A percentile compares a stretch with the other conserved stretches of the same genome.
phyloP scores from a whole-genome alignment of 108 stramenopile species.

The Cyclotella choctawhatcheeana region DNA sequence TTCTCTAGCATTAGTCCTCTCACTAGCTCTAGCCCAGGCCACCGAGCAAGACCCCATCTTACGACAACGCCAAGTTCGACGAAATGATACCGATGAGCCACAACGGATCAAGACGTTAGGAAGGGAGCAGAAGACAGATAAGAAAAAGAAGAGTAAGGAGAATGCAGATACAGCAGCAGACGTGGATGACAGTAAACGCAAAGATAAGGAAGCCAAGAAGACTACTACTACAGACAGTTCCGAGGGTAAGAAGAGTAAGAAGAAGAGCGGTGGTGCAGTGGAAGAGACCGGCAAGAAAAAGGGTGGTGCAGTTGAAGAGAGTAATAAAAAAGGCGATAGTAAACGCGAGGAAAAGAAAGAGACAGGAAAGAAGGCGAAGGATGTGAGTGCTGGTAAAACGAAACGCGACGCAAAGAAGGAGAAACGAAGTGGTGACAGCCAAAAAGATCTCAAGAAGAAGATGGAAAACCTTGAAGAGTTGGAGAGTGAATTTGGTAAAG shows the following conservation, averaged over 20 bases:
- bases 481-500: neutral
- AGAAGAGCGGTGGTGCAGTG: no score
- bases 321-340: no score
- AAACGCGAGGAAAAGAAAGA: neutral
- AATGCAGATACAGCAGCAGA: neutral
- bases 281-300: no score
- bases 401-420: neutral
- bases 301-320: no score
- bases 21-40: neutral
- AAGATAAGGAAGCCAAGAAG: neutral
- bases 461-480: no score
- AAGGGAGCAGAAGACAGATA: neutral
- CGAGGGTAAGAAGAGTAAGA: neutral
- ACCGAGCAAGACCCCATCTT: neutral
- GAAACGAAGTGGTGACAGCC: neutral
- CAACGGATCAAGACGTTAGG: neutral
- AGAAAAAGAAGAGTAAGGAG: neutral
- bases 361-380: neutral
- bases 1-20: neutral
- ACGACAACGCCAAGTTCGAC: slow-evolving; percentile 1
- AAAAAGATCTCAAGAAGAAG: no score
- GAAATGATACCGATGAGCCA: neutral
- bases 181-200: neutral
- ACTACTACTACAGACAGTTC: neutral
- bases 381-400: neutral